phyloP scores from a whole-genome alignment of 2,329 filamentous ascomycete genomes.

The Epichloe scottii region DNA sequence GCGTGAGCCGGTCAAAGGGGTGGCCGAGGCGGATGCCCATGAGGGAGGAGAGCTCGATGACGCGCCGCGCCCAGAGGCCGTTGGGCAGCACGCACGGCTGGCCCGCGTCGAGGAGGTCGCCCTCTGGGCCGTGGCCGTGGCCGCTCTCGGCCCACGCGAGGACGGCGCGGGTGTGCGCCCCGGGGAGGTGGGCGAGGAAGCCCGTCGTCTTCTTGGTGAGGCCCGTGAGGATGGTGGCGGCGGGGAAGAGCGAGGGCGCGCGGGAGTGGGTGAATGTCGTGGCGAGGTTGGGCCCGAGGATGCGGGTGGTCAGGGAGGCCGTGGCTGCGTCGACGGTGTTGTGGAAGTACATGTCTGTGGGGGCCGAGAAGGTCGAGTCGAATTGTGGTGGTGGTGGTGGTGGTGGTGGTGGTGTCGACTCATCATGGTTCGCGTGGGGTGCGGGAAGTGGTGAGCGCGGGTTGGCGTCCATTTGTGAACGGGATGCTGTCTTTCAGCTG shows the following conservation, averaged over 20 bases:
- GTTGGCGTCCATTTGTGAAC: background rate
- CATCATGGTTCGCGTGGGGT: background rate
- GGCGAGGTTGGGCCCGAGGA: constrained; percentile 20
- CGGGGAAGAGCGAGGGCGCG: constrained; percentile 4
- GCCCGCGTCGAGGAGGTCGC: constrained; percentile 17
- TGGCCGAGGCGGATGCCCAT: constrained; percentile 18
- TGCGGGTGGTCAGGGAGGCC: constrained; percentile 16
- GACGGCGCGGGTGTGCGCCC: constrained; percentile 12
- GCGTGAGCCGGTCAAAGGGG: constrained; percentile 15
- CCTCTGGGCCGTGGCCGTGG: constrained; percentile 16
- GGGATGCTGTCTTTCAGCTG: too few species aligned
- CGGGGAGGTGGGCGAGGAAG: constrained; percentile 16
- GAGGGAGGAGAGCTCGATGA: constrained; percentile 15
- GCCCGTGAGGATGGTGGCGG: constrained; percentile 2
- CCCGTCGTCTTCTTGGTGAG: constrained; percentile 20
- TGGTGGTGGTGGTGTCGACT: background rate
- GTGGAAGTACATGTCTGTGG: constrained; percentile 19
- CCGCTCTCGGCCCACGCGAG: constrained; percentile 22
- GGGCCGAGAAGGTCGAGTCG: constrained; percentile 10
- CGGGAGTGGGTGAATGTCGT: constrained; percentile 18
- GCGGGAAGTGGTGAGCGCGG: constrained; percentile 1
- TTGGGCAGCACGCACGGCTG: constrained; percentile 16
- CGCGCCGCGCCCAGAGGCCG: constrained; percentile 18
- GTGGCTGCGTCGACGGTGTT: constrained; percentile 15
- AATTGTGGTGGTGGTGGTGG: constrained; percentile 8